A percentile compares a stretch with the other conserved stretches of the same genome.
These are phyloP conservation scores for Solanum chiquidenum DNA, from an alignment of 257 asterid species.

Conservation along the genomic window DNA sequence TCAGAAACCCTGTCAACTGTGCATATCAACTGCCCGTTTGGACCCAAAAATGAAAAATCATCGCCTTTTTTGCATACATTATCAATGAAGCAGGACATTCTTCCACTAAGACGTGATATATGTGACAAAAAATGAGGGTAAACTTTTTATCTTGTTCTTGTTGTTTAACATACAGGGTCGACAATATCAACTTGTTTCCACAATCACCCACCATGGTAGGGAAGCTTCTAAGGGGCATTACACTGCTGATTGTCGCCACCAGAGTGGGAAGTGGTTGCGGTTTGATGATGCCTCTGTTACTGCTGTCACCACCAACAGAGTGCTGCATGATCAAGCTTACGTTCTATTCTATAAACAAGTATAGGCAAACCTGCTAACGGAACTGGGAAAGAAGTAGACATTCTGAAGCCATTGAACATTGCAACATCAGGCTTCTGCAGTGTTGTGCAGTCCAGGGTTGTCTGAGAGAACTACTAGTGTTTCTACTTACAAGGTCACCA, in stretches of 20 bases:
- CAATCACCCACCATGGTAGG: constrained; percentile 86
- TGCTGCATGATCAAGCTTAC: constrained; percentile 77
- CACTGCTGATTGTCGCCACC: constrained; percentile 58
- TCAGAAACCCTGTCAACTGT: neutral
- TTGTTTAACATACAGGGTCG: constrained; percentile 48
- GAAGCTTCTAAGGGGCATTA: constrained; percentile 93
- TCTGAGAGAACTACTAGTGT: neutral
- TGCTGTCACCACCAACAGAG: constrained; percentile 40
- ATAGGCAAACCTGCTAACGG: constrained; percentile 9
- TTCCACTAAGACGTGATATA: neutral
- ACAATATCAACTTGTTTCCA: constrained; percentile 64
- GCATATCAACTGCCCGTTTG: neutral
- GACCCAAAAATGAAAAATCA: neutral
- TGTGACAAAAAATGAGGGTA: neutral
- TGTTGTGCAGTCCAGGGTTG: neutral
- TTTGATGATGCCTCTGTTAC: constrained; percentile 71
- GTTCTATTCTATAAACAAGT: constrained; percentile 71
- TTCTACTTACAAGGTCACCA: neutral
- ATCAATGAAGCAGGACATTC: neutral
- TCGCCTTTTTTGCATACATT: neutral
- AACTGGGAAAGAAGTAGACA: neutral
- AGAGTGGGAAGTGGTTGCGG: constrained; percentile 70
- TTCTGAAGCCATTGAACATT: neutral
- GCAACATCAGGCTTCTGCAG: neutral
- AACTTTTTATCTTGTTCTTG: neutral